Evolutionary conservation across 352 stramenopile species (phyloP).

Genomic region (Phytophthora pisi): DNA sequence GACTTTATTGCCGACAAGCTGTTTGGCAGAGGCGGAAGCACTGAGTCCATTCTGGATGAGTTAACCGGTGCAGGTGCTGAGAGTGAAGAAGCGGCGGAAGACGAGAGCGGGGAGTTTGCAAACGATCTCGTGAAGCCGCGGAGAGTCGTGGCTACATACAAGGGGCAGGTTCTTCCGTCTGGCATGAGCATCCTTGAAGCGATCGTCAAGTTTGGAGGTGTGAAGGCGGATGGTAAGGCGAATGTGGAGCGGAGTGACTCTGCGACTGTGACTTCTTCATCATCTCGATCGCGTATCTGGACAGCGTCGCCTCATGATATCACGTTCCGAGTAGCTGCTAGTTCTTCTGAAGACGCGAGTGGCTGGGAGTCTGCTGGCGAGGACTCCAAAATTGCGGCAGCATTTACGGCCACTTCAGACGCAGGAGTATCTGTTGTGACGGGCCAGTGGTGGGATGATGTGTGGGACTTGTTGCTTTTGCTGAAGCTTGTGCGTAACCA

Average conservation of each 20-base stretch:
- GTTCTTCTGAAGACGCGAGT: conserved; percentile 15
- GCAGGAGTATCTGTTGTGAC: neutral
- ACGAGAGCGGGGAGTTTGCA: conserved; percentile 30
- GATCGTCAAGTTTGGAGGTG: conserved; percentile 56
- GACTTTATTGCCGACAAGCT: conserved; percentile 77
- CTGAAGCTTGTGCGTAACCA: conserved; percentile 50
- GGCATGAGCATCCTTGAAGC: conserved; percentile 75
- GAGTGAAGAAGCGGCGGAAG: conserved; percentile 33
- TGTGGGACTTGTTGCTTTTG: conserved; percentile 62
- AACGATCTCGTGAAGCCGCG: conserved; percentile 41
- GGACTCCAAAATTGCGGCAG: conserved; percentile 3
- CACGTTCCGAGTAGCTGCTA: conserved; percentile 53
- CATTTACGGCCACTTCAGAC: conserved; percentile 6
- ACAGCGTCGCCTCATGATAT: conserved; percentile 55
- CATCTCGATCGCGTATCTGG: conserved; percentile 43
- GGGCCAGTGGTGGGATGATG: conserved; percentile 58
- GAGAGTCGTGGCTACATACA: conserved; percentile 52
- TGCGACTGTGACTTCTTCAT: neutral
- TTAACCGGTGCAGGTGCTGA: conserved; percentile 24
- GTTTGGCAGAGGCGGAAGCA: conserved; percentile 41
- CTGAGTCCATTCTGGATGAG: conserved; percentile 41
- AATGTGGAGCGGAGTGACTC: conserved; percentile 9
- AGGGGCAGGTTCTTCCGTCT: conserved; percentile 33
- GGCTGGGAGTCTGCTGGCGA: conserved; percentile 2
- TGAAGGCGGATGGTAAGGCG: conserved; percentile 3